Percentiles rank a stretch among this genome's conserved stretches.
phyloP scores from a whole-genome alignment of 1,284 basidiomycete genomes.

The Ganoderma meredithae region DNA sequence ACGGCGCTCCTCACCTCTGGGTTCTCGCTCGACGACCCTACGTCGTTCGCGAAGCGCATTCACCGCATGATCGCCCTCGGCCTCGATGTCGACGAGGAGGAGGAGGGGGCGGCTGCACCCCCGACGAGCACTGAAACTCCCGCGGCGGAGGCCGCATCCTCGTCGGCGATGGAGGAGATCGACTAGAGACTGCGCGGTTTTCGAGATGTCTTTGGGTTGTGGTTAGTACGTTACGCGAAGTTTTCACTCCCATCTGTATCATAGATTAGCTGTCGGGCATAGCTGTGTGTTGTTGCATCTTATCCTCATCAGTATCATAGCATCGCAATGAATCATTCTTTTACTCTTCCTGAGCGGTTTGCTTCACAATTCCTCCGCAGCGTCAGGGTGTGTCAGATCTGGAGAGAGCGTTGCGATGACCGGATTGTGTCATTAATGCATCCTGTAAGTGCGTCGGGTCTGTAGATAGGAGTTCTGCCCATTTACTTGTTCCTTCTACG shows the following conservation, averaged over 20 bases:
- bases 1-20: constrained; percentile 94
- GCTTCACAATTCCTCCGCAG: background rate
- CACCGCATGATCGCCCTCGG: constrained; percentile 95
- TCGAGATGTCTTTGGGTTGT: constrained; percentile 18
- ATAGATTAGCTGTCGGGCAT: constrained; percentile 35
- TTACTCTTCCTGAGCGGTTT: background rate
- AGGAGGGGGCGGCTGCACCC: constrained; percentile 46
- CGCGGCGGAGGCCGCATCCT: constrained; percentile 61
- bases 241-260: constrained; percentile 32
- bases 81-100: constrained; percentile 84
- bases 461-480: background rate
- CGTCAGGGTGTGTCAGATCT: background rate
- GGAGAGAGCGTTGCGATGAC: background rate
- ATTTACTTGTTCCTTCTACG: no score
- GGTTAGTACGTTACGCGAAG: constrained; percentile 28
- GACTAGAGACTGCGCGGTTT: constrained; percentile 56
- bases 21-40: constrained; percentile 95
- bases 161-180: constrained; percentile 88
- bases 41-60: constrained; percentile 95
- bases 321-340: constrained; percentile 32
- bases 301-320: constrained; percentile 32
- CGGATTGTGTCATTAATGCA: no score
- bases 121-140: constrained; percentile 52
- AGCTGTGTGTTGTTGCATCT: constrained; percentile 38
- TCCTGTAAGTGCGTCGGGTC: no score